A percentile compares a stretch with the other conserved stretches of the same genome.
Evolutionary conservation across 1,284 basidiomycete genomes (phyloP).

Genomic region (Microbotryum lychnidis-dioicae): DNA sequence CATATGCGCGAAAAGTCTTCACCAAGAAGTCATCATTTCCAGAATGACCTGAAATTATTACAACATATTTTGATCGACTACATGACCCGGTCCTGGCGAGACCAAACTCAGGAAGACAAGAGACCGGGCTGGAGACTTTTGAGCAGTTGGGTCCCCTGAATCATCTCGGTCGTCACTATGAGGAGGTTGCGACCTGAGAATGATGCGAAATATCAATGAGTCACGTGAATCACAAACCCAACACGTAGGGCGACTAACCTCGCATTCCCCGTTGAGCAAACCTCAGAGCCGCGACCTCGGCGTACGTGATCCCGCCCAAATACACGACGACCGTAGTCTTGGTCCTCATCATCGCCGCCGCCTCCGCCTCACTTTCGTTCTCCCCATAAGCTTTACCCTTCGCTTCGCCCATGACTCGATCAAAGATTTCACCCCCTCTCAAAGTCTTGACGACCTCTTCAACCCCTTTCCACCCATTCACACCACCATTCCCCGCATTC

Average conservation of each 20-base stretch:
- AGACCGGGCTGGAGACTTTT: neutral
- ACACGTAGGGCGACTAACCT: slow-evolving; percentile 46
- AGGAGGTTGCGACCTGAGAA: slow-evolving; percentile 65
- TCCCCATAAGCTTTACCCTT: no score
- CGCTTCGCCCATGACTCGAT: slow-evolving; percentile 45
- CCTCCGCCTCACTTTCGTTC: slow-evolving; percentile 29
- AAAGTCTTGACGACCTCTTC: slow-evolving; percentile 76
- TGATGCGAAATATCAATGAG: slow-evolving; percentile 5
- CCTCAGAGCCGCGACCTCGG: slow-evolving; percentile 87
- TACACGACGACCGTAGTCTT: slow-evolving; percentile 88
- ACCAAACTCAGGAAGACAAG: neutral
- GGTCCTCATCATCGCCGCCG: slow-evolving; percentile 35
- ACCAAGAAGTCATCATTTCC: no score
- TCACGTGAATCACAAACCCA: neutral
- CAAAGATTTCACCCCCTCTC: slow-evolving; percentile 69
- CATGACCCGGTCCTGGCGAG: no score
- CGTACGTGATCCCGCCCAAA: slow-evolving; percentile 95
- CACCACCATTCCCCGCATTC: slow-evolving; percentile 45
- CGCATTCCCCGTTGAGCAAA: slow-evolving; percentile 51
- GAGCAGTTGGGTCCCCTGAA: slow-evolving; percentile 52
- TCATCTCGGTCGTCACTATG: slow-evolving; percentile 78
- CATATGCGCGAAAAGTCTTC: no score
- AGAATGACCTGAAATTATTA: no score
- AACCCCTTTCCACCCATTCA: slow-evolving; percentile 93
- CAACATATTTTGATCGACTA: no score